phyloP scores from a whole-genome alignment of 768 basidiomycete species.

The Lentinula detonsa region DNA sequence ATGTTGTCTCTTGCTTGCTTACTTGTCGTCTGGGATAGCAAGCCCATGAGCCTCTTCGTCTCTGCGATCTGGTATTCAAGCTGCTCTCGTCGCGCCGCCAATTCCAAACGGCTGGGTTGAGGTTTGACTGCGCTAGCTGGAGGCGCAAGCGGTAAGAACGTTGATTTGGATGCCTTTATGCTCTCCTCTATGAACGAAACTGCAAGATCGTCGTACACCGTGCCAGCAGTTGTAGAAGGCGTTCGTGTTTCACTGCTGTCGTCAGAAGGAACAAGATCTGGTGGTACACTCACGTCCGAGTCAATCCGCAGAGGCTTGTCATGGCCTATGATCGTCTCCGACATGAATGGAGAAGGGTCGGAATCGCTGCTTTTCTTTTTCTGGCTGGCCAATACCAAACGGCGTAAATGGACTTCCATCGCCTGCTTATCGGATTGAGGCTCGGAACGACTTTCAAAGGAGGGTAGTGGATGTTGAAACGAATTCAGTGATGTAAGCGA shows the following conservation, averaged over 20 bases:
- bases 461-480: not conserved
- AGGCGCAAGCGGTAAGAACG: constrained; percentile 10
- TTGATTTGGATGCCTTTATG: constrained; percentile 37
- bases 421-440: constrained; percentile 21
- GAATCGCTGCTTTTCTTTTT: not conserved
- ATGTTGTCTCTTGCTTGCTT: constrained; percentile 48
- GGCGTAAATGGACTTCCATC: constrained; percentile 36
- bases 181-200: constrained; percentile 54
- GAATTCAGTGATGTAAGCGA: not conserved
- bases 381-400: constrained; percentile 22
- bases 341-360: constrained; percentile 8
- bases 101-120: constrained; percentile 14
- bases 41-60: constrained; percentile 44
- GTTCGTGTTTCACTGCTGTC: not conserved
- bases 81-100: constrained; percentile 42
- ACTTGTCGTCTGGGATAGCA: constrained; percentile 35
- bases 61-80: constrained; percentile 48
- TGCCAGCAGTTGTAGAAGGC: constrained; percentile 4
- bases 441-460: not conserved
- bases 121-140: constrained; percentile 8
- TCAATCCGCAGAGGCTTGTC: not conserved
- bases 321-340: constrained; percentile 6
- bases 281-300: not conserved
- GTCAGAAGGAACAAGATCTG: not conserved
- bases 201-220: constrained; percentile 48